Conservation (phyloP, 352 stramenopile species). For the Phytophthora hibernalis region DNA sequence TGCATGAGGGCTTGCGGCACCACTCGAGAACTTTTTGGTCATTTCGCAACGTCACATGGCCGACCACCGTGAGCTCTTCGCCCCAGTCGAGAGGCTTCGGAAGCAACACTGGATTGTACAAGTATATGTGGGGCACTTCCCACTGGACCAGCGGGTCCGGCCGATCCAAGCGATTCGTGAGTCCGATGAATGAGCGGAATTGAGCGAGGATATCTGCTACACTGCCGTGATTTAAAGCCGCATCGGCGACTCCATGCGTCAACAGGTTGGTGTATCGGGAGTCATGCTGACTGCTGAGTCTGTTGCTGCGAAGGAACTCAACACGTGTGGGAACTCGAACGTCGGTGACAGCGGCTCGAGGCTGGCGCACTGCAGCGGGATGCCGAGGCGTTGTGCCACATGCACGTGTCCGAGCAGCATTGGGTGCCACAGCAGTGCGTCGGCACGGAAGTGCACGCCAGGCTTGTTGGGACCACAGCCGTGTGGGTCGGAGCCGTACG, state of each 20-base stretch:
- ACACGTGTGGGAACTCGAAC: conserved; percentile 45
- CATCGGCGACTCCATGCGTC: conserved; percentile 34
- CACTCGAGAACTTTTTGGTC: neutral
- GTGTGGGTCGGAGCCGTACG: conserved; percentile 47
- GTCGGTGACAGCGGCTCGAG: conserved; percentile 43
- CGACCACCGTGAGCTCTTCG: conserved; percentile 41
- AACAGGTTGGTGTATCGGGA: conserved; percentile 38
- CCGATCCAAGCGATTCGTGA: conserved; percentile 26
- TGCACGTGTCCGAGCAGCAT: conserved; percentile 46
- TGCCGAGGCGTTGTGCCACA: conserved; percentile 52
- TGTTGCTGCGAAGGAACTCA: conserved; percentile 29
- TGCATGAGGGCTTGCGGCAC: conserved; percentile 1
- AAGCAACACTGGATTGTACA: conserved; percentile 45
- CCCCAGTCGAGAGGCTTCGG: conserved; percentile 51
- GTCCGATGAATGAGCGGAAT: conserved; percentile 47
- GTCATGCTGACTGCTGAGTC: conserved; percentile 24
- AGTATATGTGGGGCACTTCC: conserved; percentile 51
- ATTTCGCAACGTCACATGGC: conserved; percentile 38
- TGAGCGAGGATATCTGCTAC: conserved; percentile 40
- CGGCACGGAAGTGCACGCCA: conserved; percentile 46
- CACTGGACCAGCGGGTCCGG: conserved; percentile 37
- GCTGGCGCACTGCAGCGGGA: conserved; percentile 53
- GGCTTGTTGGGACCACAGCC: conserved; percentile 17
- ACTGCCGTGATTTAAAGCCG: conserved; percentile 36
- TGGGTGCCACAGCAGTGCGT: conserved; percentile 48